Evolutionary conservation across 1,284 basidiomycete species (phyloP).

Genomic region (Sphagnurus paluster): DNA sequence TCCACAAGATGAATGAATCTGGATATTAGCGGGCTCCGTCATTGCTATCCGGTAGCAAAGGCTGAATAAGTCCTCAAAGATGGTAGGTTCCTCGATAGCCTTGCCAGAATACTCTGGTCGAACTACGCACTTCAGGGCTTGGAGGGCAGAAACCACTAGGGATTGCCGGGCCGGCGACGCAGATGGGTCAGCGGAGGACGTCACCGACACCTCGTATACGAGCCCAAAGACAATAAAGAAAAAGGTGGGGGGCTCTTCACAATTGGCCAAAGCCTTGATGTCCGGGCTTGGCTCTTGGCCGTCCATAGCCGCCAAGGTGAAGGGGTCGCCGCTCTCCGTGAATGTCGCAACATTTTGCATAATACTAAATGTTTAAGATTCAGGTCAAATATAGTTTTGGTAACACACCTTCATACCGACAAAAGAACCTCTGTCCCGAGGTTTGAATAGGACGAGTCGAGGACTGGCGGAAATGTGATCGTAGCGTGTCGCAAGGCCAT

Average conservation of each 20-base stretch:
- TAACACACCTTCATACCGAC: slow-evolving; percentile 63
- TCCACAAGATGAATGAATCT: slow-evolving; percentile 78
- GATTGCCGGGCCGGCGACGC: slow-evolving; percentile 40
- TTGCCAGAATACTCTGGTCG: slow-evolving; percentile 79
- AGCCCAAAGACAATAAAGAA: slow-evolving; percentile 93
- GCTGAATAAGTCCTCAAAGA: slow-evolving; percentile 90
- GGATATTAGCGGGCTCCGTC: slow-evolving; percentile 77
- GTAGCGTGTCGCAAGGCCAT: slow-evolving; percentile 69
- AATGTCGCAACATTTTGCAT: slow-evolving; percentile 77
- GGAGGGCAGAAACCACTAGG: slow-evolving; percentile 71
- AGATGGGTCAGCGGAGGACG: slow-evolving; percentile 58
- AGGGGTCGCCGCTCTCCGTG: slow-evolving; percentile 72
- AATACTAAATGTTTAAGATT: slow-evolving; percentile 73
- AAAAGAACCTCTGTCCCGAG: slow-evolving; percentile 89
- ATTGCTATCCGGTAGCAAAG: slow-evolving; percentile 89
- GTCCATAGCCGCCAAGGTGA: slow-evolving; percentile 81
- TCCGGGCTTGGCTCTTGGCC: slow-evolving; percentile 51
- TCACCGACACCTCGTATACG: slow-evolving; percentile 86
- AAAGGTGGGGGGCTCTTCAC: slow-evolving; percentile 75
- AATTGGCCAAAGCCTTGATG: slow-evolving; percentile 28
- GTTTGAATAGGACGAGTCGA: slow-evolving; percentile 85
- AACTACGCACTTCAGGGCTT: slow-evolving; percentile 79
- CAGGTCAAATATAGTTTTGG: slow-evolving; percentile 2
- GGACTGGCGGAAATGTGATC: slow-evolving; percentile 52
- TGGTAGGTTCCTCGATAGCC: slow-evolving; percentile 74